These are phyloP conservation scores for Candida dendrica DNA, from an alignment of 805 yeast species.

Conservation along the genomic window DNA sequence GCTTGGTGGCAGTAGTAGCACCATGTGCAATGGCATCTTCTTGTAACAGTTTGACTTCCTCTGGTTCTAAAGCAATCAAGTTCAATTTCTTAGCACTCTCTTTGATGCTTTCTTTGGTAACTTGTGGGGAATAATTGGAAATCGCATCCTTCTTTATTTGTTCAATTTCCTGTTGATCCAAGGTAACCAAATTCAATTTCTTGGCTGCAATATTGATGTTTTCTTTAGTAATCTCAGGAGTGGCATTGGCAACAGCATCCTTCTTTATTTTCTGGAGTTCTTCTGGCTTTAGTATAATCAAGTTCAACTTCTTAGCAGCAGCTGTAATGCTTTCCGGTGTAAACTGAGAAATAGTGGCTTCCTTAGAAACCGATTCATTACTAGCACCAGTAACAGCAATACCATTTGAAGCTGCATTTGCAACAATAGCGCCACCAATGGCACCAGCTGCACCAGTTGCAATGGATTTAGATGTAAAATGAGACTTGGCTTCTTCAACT, in stretches of 20 bases:
- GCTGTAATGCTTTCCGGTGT: neutral
- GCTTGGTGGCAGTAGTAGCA: neutral
- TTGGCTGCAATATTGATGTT: neutral
- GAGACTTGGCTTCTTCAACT: neutral
- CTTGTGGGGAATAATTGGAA: neutral
- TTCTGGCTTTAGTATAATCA: neutral
- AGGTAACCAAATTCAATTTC: neutral
- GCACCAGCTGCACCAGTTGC: too few relatives aligned
- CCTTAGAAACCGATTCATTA: too few relatives aligned
- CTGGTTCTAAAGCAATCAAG: neutral
- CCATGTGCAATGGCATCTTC: neutral
- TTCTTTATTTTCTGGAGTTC: neutral
- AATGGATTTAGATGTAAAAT: too few relatives aligned
- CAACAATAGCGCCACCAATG: too few relatives aligned
- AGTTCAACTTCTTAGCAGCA: neutral
- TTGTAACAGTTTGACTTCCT: neutral
- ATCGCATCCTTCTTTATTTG: neutral
- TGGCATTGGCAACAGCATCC: neutral
- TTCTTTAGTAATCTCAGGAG: neutral
- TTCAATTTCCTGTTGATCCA: neutral
- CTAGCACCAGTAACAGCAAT: too few relatives aligned
- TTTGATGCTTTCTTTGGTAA: neutral
- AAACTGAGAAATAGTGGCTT: neutral
- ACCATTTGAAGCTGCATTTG: neutral
- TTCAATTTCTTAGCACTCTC: neutral